Conservation (phyloP, 257 asterid species). For the Solanum habrochaites region DNA sequence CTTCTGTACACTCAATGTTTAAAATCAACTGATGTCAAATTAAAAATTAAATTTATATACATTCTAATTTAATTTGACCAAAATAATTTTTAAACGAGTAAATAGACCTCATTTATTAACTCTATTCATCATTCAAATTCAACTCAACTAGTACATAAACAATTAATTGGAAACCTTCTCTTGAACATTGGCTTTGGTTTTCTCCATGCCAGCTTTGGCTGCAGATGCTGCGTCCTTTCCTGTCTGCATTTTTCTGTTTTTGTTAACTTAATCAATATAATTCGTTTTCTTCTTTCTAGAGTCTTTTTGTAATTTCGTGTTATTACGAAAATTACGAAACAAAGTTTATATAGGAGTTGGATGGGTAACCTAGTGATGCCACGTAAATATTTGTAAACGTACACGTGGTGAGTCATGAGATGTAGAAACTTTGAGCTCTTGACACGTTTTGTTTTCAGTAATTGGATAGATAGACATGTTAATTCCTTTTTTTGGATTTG, state of each 20-base stretch:
- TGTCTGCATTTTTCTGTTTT: slow-evolving; percentile 27
- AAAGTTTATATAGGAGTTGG: neutral
- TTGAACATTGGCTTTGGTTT: slow-evolving; percentile 37
- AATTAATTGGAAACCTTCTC: slow-evolving; percentile 2
- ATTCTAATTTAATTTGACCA: accelerated
- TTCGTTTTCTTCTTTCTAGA: neutral
- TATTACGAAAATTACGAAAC: accelerated
- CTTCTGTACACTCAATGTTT: no score
- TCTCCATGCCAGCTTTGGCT: slow-evolving; percentile 56
- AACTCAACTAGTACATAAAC: no score
- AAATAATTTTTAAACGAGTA: no score
- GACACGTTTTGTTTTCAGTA: neutral
- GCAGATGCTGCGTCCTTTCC: slow-evolving; percentile 37
- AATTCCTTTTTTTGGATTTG: neutral
- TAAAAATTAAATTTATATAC: accelerated
- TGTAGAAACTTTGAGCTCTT: neutral
- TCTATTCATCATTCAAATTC: no score
- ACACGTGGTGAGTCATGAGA: neutral
- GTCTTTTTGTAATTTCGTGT: no score
- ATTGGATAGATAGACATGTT: neutral
- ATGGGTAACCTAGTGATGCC: neutral
- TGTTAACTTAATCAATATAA: neutral
- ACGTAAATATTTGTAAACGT: neutral
- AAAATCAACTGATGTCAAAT: no score
- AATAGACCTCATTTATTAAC: neutral